These are phyloP conservation scores for Phytophthora nicotianae DNA, from an alignment of 352 stramenopile genomes.

Conservation along the genomic window DNA sequence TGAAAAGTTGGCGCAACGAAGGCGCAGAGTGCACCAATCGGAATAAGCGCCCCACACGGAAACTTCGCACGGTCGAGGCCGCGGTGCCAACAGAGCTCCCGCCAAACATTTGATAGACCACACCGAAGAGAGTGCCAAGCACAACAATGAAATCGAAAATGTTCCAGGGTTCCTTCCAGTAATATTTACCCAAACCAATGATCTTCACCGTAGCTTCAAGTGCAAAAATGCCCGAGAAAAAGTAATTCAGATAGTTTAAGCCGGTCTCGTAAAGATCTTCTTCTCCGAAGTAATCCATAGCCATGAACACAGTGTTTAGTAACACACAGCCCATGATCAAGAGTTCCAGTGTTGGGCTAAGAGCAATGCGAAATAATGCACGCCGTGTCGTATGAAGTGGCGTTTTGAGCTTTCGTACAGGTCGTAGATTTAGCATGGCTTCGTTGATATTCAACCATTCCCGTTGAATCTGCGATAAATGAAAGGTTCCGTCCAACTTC, in stretches of 20 bases:
- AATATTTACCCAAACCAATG: constrained; percentile 69
- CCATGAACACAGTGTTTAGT: constrained; percentile 89
- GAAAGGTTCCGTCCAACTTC: constrained; percentile 58
- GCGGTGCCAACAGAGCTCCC: constrained; percentile 52
- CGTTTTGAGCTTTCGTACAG: constrained; percentile 43
- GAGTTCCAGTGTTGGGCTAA: constrained; percentile 70
- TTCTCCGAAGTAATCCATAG: constrained; percentile 87
- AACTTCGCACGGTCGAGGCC: constrained; percentile 76
- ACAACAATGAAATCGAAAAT: constrained; percentile 83
- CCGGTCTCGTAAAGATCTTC: constrained; percentile 55
- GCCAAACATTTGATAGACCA: constrained; percentile 54
- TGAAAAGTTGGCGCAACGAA: constrained; percentile 84
- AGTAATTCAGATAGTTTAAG: constrained; percentile 78
- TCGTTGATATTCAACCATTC: constrained; percentile 78
- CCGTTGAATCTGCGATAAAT: constrained; percentile 77
- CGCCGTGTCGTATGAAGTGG: constrained; percentile 51
- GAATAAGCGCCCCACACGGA: constrained; percentile 82
- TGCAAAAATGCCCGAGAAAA: constrained; percentile 86
- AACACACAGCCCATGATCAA: constrained; percentile 86
- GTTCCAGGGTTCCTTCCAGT: constrained; percentile 87
- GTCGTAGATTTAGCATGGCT: constrained; percentile 53
- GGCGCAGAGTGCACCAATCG: constrained; percentile 76
- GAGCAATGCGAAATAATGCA: constrained; percentile 43
- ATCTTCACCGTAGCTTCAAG: constrained; percentile 88
- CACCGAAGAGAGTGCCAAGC: constrained; percentile 50